These are phyloP conservation scores for Penicillium sp. DNA, from an alignment of 2,329 filamentous ascomycete species.

Conservation along the genomic window DNA sequence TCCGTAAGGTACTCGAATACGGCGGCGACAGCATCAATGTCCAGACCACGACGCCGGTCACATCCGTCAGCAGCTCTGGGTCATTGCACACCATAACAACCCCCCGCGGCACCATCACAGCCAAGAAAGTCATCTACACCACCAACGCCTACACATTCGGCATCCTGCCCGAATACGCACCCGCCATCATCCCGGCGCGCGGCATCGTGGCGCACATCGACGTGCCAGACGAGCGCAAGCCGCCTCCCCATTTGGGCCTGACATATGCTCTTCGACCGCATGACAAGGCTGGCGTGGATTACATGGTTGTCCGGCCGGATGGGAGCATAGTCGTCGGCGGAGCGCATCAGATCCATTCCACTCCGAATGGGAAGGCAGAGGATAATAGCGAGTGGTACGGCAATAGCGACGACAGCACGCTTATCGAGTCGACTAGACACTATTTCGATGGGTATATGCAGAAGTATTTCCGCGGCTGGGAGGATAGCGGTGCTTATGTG, in stretches of 20 bases:
- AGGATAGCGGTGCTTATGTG: conserved; percentile 29
- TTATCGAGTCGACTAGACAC: conserved; percentile 47
- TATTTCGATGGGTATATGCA: conserved; percentile 39
- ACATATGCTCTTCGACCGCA: conserved; percentile 56
- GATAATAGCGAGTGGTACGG: conserved; percentile 42
- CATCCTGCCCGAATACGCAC: conserved; percentile 65
- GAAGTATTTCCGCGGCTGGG: conserved; percentile 34
- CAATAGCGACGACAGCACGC: conserved; percentile 44
- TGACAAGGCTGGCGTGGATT: conserved; percentile 52
- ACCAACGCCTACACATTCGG: conserved; percentile 82
- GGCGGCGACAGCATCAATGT: conserved; percentile 44
- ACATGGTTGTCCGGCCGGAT: conserved; percentile 58
- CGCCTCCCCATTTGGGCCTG: conserved; percentile 30
- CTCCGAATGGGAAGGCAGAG: not conserved
- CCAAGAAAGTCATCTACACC: conserved; percentile 67
- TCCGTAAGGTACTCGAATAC: not conserved
- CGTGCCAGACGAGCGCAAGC: conserved; percentile 13
- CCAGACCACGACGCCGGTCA: conserved; percentile 51
- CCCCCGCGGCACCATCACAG: conserved; percentile 60
- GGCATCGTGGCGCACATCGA: conserved; percentile 47
- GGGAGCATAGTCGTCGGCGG: conserved; percentile 61
- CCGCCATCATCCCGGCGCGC: conserved; percentile 73
- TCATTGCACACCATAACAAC: conserved; percentile 52
- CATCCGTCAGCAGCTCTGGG: conserved; percentile 19
- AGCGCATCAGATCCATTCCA: conserved; percentile 46